These are phyloP conservation scores for Penicillium mononematosum DNA, from an alignment of 495 filamentous ascomycete species.

Conservation along the genomic window DNA sequence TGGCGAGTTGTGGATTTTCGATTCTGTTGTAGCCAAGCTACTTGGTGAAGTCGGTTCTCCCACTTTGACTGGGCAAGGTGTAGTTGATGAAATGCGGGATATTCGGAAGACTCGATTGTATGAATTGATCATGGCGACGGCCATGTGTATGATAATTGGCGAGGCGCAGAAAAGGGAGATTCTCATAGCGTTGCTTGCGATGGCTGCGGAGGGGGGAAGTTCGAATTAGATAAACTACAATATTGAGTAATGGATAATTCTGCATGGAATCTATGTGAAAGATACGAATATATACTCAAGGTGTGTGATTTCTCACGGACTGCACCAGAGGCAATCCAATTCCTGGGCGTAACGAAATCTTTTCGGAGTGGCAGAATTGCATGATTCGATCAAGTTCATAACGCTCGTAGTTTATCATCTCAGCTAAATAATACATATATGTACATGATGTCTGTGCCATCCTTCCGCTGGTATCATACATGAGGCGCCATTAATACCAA, in stretches of 20 bases:
- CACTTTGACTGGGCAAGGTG: background rate
- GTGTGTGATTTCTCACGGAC: too few relatives aligned
- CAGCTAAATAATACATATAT: background rate
- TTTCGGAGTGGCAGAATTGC: background rate
- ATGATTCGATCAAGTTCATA: background rate
- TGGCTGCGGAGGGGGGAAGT: too few relatives aligned
- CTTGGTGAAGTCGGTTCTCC: constrained; percentile 6
- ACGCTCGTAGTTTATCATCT: background rate
- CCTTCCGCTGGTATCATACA: background rate
- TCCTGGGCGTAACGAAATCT: too few relatives aligned
- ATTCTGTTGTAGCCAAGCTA: constrained; percentile 11
- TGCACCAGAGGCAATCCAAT: too few relatives aligned
- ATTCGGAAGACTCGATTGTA: constrained; percentile 8
- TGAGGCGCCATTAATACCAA: background rate
- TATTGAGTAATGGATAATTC: too few relatives aligned
- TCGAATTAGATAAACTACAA: too few relatives aligned
- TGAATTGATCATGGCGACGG: constrained; percentile 16
- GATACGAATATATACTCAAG: too few relatives aligned
- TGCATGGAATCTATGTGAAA: too few relatives aligned
- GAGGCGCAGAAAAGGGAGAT: constrained; percentile 21
- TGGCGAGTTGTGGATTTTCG: constrained; percentile 15
- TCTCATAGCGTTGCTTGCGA: constrained; percentile 2
- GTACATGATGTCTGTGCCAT: background rate
- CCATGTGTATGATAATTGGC: constrained; percentile 24
- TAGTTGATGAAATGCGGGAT: background rate